phyloP scores from a whole-genome alignment of 208 protist species.

The Crithidia acanthocephali region DNA sequence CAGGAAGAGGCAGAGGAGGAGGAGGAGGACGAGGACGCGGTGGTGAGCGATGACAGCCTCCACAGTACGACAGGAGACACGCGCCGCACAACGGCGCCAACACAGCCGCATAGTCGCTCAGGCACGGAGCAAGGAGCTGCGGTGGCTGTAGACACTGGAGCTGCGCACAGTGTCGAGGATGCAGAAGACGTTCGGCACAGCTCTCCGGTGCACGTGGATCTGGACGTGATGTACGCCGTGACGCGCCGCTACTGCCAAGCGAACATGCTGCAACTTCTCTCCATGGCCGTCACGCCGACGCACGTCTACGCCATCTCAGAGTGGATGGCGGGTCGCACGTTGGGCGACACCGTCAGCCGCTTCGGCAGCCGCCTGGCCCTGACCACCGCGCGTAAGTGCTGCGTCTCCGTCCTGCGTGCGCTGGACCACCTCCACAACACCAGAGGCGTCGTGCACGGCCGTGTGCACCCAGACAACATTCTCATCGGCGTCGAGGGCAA shows the following conservation, averaged over 20 bases:
- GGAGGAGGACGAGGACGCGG: too few species aligned
- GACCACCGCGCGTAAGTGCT: slow-evolving; percentile 34
- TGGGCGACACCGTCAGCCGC: slow-evolving; percentile 33
- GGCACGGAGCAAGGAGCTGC: too few species aligned
- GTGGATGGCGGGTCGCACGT: slow-evolving; percentile 44
- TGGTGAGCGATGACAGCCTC: too few species aligned
- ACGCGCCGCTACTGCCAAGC: slow-evolving; percentile 41
- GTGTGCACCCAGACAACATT: slow-evolving; percentile 39
- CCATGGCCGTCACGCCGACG: slow-evolving; percentile 17
- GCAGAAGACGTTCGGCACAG: background rate
- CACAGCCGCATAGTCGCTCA: background rate
- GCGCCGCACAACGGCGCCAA: background rate
- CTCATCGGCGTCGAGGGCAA: slow-evolving; percentile 46
- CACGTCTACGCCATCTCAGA: slow-evolving; percentile 44
- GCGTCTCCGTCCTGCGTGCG: slow-evolving; percentile 43
- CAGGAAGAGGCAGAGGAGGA: too few species aligned
- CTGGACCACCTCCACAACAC: slow-evolving; percentile 53
- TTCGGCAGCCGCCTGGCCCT: slow-evolving; percentile 43
- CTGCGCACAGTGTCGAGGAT: too few species aligned
- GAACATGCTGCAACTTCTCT: slow-evolving; percentile 49
- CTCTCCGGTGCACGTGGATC: slow-evolving; percentile 7
- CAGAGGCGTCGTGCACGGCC: slow-evolving; percentile 45
- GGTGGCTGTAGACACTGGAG: too few species aligned
- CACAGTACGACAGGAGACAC: too few species aligned
- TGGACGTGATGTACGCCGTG: slow-evolving; percentile 23